A percentile compares a stretch with the other conserved stretches of the same genome.
phyloP scores from a whole-genome alignment of 2,329 filamentous ascomycete genomes.

The Fusarium brevicatenulatum region DNA sequence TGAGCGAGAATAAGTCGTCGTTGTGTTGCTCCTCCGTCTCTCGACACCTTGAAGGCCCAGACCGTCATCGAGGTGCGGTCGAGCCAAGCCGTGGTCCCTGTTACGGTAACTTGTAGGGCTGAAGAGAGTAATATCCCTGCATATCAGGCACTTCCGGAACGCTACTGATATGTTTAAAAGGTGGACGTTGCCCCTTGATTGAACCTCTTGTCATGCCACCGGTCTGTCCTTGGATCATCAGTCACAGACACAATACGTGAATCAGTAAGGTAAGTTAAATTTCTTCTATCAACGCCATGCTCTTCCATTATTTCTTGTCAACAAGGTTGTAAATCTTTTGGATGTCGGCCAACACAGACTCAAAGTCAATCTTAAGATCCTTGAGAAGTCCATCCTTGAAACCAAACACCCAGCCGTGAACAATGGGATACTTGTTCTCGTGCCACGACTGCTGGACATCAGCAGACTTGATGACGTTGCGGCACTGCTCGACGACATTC shows the following conservation, averaged over 20 bases:
- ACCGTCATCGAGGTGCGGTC: constrained; percentile 27
- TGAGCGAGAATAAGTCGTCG: neutral
- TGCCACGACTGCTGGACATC: constrained; percentile 78
- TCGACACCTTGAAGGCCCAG: constrained; percentile 35
- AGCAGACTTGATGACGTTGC: constrained; percentile 82
- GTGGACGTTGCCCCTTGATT: constrained; percentile 4
- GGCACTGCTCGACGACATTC: constrained; percentile 82
- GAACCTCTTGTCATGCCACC: neutral
- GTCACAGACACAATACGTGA: neutral
- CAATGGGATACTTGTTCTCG: constrained; percentile 71
- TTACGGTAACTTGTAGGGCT: constrained; percentile 33
- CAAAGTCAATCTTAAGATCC: constrained; percentile 71
- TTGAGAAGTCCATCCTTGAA: constrained; percentile 74
- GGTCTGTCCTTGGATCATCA: neutral
- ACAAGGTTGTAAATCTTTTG: constrained; percentile 73
- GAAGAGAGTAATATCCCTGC: constrained; percentile 32
- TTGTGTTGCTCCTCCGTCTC: neutral
- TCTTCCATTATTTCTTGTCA: constrained; percentile 42
- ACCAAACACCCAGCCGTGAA: constrained; percentile 80
- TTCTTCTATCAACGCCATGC: constrained; percentile 24
- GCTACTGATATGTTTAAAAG: constrained; percentile 33
- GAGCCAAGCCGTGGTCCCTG: constrained; percentile 38
- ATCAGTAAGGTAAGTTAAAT: constrained; percentile 8
- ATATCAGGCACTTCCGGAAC: constrained; percentile 34
- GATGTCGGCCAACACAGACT: constrained; percentile 64